Base-by-base conservation (phyloP, 202 grass and related monocot genomes). In the Digitaria exilis region DNA sequence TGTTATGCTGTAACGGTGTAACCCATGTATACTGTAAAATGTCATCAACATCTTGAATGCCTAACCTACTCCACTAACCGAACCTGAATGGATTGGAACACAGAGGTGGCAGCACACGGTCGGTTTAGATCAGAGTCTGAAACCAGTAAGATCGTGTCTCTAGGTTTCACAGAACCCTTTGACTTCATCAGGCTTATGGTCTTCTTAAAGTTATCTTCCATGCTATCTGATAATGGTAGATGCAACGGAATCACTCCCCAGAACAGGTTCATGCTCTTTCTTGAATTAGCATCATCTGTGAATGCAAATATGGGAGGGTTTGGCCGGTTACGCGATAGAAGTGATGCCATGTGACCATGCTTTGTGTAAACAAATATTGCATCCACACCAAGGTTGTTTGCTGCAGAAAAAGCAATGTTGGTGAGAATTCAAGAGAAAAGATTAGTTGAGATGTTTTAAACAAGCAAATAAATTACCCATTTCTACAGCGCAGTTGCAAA, bases 281-380 rank as follows among this genome's bases (percentile, higher is more conserved):
- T 94, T 14, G 88, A 77, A 70, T 78, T 81, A 15, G 61, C 55
- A 82, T 89, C 28, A 32, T 94, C 84, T 11, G 89, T 94, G 76
- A 94, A 89, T 9, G 92, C 86, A 9, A 94, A 91, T 56, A 94
- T 91, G 21, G 86, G 92, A 84, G 86, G 83, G 77, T 89, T 89
- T 6, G 88, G 92, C 1, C 86, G 84, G 34, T 94, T 91, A 16
- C 86, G 76, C 1, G 89, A 91, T 4, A 94, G 41, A 76, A 91
- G 84, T 0, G 89, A 94, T 10, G 92, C 86, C 92, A 94, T 94
- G 41, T 89, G 86, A 32, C 92, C 92, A 17, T 89, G 74, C 69
- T 94, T 91, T 67, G 92, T 94, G 87, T 91, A 94, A 14, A 91
- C 92, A 79, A 94, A 94, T 68, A 94, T 89, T 39, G 86, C 88